Evolutionary conservation across 1,284 basidiomycete species (phyloP), one percentile per base, ranked within the genome.

Genomic region (Cryptococcus sp.): DNA sequence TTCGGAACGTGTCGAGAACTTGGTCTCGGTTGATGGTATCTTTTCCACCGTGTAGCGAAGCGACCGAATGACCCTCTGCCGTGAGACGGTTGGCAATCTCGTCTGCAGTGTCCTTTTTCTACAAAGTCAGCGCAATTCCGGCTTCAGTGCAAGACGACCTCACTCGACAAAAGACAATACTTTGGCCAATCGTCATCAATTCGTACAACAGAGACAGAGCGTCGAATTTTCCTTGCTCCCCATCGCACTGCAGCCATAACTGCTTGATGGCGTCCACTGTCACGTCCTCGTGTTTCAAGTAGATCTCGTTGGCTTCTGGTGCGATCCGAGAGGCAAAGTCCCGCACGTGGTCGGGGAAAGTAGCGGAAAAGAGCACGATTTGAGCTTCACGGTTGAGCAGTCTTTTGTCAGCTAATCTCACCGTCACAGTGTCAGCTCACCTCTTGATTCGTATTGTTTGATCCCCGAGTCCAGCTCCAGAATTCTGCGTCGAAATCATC

Each of bases 311-410:
- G 51, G 95, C 87, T 31, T 81, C 80, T 0, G 95, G 93, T 14
- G 94, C 93, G 68, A 98, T 93, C 59, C 89, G 88, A 53, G 79
- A 78, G 7, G 95, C 94, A 69, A 95, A 98, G 16, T 76, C 77
- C 47, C 89, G 86, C 53, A 98, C 94, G 55, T 87, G 80, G 63
- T 95, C 88, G 12, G 92, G 89, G 81, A 98, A 98, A 2, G 95
- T 99, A 34, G 95, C 95, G 3, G 93, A 97, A 77, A 99, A 98
- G 48, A 98, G 83, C 51, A 98, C 85, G 54, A 93, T 90, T 71
- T 98, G 95, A 24, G 82, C 78, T 5, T 76, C 52, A 10, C 57
- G 53, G 1, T 72, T 71, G 9, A 74, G 63, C 56, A 64, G 57
- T 40, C 70, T 73, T 47, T 16, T 46, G 56, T 36, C 7, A 31